A percentile compares a stretch with the other conserved stretches of the same genome.
Conservation (phyloP, 306 rosid species). For the Pterocarpus santalinus region DNA sequence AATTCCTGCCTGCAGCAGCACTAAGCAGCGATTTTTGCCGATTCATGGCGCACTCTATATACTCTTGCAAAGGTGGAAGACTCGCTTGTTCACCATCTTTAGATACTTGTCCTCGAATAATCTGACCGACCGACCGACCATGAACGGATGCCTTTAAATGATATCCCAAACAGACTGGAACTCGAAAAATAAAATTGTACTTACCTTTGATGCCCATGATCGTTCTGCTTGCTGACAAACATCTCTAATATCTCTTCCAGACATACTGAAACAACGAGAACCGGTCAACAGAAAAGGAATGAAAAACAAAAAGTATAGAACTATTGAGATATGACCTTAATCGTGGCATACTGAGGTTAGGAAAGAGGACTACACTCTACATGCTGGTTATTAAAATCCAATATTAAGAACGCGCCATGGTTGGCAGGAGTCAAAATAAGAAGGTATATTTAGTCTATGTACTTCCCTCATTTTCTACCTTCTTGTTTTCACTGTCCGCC, state of each 20-base stretch:
- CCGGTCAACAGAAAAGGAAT: conserved; percentile 1
- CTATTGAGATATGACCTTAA: conserved; percentile 11
- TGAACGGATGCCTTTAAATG: neutral
- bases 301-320: conserved; percentile 16
- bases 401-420: conserved; percentile 37
- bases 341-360: neutral
- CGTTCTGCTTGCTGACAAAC: conserved; percentile 95
- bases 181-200: neutral
- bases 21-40: conserved; percentile 51
- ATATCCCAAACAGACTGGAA: neutral
- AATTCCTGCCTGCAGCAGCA: conserved; percentile 40
- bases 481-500: conserved; percentile 9
- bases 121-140: conserved; percentile 56
- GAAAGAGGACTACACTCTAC: neutral
- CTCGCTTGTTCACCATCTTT: conserved; percentile 42
- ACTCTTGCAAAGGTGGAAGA: conserved; percentile 56
- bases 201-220: conserved; percentile 93
- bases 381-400: conserved; percentile 27
- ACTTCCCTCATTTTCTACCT: conserved; percentile 26
- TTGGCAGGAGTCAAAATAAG: conserved; percentile 38
- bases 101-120: conserved; percentile 54
- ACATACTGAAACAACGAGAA: conserved; percentile 69
- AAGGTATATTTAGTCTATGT: neutral
- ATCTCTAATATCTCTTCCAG: conserved; percentile 95
- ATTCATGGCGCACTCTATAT: conserved; percentile 40